Evolutionary conservation across 257 asterid species (phyloP), one percentile per base, ranked within the genome.

Genomic region (Solanum pinnatisectum): DNA sequence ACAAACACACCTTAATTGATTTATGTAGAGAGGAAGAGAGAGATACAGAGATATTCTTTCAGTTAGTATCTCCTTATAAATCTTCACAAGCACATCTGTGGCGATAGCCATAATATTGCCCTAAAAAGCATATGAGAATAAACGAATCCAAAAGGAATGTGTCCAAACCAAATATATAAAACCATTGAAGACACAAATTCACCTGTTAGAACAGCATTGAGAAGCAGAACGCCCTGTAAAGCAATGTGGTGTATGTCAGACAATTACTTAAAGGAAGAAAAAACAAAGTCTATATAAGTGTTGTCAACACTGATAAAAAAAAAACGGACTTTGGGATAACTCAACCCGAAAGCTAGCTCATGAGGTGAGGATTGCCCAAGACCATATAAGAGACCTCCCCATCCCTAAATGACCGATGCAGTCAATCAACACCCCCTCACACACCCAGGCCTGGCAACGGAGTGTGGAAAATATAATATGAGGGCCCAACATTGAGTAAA

Each of bases 151-250:
- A 78, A 78, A 25, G 14, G 40, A 79, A 27, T 27, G 67, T 30
- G 40, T 15, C 67, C 67, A 44, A 40, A 44, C 39, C 25, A 27
- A 46, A 79, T 42, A 27, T 44, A 44, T 44, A 44, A 27, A 79
- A 44, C 85, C 67, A 44, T 27, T 44, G 85, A 46, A 42, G 67
- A 74, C 88, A 56, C 88, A 70, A 49, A 78, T 85, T 83, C 91
- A 96, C 98, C 99, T 33, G 99, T 96, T 79, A 97, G 94, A 88
- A 96, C 99, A 88, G 99, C 97, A 93, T 96, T 97, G 84, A 97
- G 96, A 90, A 97, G 92, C 86, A 97, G 94, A 93, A 97, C 98
- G 40, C 99, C 99, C 99, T 95, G 88, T 72, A 90, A 87, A 88
- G 84, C 86, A 15, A 87, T 16, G 42, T 30, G 65, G 90, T 84